Evolutionary conservation across 2,329 filamentous ascomycete species (phyloP).

Genomic region (Colletotrichum sp.): DNA sequence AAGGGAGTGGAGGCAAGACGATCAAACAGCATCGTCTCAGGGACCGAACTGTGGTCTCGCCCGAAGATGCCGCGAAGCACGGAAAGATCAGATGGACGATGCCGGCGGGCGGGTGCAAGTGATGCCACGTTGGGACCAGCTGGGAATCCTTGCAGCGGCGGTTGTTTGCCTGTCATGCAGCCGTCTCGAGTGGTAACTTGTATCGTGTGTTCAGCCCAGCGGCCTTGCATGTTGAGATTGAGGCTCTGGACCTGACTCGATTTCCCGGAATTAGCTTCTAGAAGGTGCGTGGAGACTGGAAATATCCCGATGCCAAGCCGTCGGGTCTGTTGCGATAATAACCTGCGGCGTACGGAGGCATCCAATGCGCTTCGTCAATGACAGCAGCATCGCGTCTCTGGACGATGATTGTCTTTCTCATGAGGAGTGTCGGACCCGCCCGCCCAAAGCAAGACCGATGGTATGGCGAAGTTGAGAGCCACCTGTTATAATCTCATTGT

Average conservation of each 20-base stretch:
- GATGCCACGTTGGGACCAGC: not conserved
- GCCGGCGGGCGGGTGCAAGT: not conserved
- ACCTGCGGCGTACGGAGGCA: not conserved
- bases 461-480: not conserved
- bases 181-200: not conserved
- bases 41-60: not conserved
- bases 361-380: not conserved
- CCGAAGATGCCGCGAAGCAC: not conserved
- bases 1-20: not conserved
- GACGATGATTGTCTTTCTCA: not conserved
- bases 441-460: not conserved
- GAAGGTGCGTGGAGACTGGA: not conserved
- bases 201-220: not conserved
- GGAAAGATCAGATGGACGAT: not conserved
- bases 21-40: conserved; percentile 18
- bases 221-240: not conserved
- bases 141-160: not conserved
- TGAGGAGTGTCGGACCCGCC: not conserved
- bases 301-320: not conserved
- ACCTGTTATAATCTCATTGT: not conserved
- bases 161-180: not conserved
- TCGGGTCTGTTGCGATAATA: not conserved
- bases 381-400: not conserved
- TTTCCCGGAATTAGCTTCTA: not conserved
- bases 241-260: not conserved